Evolutionary conservation across 192 early-diverging fungal genomes (phyloP), one percentile per base, ranked within the genome.

Genomic region (Coemansia sp.): DNA sequence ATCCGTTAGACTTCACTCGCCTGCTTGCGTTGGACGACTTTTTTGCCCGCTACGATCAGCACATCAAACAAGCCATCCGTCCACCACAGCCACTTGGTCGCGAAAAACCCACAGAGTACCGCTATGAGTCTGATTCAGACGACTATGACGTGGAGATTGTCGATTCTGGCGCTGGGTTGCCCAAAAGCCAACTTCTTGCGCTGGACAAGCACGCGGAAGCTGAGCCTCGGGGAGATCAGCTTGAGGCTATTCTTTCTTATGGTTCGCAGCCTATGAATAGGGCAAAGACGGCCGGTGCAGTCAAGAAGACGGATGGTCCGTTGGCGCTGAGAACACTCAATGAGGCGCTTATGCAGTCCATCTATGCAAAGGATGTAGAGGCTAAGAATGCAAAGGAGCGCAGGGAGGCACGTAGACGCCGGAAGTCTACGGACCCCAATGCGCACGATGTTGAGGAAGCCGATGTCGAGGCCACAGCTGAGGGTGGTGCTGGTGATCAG

Each of bases 261-360:
- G 72, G 55, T 2, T 64, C 72, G 17, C 72, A 75, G 62, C 53
- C 70, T 0, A 46, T 72, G 8, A 64, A 56, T 34, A n/a, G 15
- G 15, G 18, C 0, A 33, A 10, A 13, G 22, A 3, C 27, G 3
- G 26, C 46, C 19, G 5, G 39, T 26, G 40, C 40, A 14, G 41
- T 52, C 13, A 48, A 27, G 46, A 41, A 44, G 10, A 58, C 55
- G 2, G 54, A 50, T 18, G 70, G 70, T 5, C 41, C 55, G 17
- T 39, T 49, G 37, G 72, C 60, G 7, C 35, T 67, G 13, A 46
- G 33, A 33, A 46, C 54, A 10, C 64, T 75, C 3, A 75, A 63
- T 23, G 33, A 20, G 8, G 72, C 72, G 6, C 33, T 75, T 46
- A 51, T 67, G 5, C 39, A 37, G 8, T 55, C 65, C 5, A 50